These are phyloP conservation scores for Xylariaceae sp. DNA, from an alignment of 2,329 filamentous ascomycete species.

Conservation along the genomic window DNA sequence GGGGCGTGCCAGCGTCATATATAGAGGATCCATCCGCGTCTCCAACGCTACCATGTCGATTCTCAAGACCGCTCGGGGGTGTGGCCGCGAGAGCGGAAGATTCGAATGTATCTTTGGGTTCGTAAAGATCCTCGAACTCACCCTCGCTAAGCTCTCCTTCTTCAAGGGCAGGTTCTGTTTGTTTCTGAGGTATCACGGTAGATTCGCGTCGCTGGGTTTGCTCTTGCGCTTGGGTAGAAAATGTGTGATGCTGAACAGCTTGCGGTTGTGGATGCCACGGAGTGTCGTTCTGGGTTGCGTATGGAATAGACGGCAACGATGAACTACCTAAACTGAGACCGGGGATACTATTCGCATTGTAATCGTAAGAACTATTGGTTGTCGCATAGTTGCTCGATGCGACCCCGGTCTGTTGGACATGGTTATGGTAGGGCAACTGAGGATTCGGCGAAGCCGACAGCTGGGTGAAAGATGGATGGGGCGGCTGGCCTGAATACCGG, in stretches of 20 bases:
- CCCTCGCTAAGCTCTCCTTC: slow-evolving; percentile 79
- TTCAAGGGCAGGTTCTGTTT: slow-evolving; percentile 46
- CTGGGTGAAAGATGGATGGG: slow-evolving; percentile 22
- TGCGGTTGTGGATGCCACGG: slow-evolving; percentile 21
- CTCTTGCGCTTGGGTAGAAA: slow-evolving; percentile 1
- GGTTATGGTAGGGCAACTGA: slow-evolving; percentile 11
- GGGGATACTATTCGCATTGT: slow-evolving; percentile 44
- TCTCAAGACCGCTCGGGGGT: slow-evolving; percentile 18
- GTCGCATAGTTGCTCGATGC: slow-evolving; percentile 31
- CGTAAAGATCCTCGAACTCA: slow-evolving; percentile 62
- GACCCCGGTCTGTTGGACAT: slow-evolving; percentile 17
- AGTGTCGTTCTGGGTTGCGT: slow-evolving; percentile 9
- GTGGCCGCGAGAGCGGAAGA: slow-evolving; percentile 3
- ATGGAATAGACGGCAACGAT: slow-evolving; percentile 18
- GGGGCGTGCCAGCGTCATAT: slow-evolving; percentile 35
- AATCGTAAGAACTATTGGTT: slow-evolving; percentile 41
- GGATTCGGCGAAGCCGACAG: slow-evolving; percentile 16
- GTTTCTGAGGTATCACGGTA: not conserved
- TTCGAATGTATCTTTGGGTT: slow-evolving; percentile 39
- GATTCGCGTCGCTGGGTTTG: not conserved
- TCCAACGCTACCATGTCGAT: slow-evolving; percentile 29
- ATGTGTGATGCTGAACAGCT: not conserved
- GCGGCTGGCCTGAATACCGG: slow-evolving; percentile 36
- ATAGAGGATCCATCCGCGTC: slow-evolving; percentile 39
- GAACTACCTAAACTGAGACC: slow-evolving; percentile 41